A percentile compares a stretch with the other conserved stretches of the same genome.
Conservation (phyloP, 2,329 filamentous ascomycete species). For the Dothidotthia symphoricarpi region DNA sequence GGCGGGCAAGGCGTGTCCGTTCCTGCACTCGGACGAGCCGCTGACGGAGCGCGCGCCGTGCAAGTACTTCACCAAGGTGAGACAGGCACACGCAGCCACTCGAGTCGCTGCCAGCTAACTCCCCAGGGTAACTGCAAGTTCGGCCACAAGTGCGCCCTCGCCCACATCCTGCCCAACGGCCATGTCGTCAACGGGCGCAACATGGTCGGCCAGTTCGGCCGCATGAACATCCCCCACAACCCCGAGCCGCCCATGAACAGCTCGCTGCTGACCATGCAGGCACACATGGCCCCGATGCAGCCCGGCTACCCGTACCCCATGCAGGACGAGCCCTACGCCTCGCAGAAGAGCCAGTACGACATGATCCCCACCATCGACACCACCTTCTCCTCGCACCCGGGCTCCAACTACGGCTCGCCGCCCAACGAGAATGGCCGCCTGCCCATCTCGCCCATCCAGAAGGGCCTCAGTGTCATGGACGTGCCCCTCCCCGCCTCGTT, state of each 20-base stretch:
- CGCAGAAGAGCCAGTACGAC: conserved; percentile 45
- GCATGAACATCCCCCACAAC: conserved; percentile 64
- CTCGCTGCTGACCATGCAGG: conserved; percentile 64
- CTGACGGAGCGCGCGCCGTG: conserved; percentile 82
- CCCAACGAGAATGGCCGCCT: conserved; percentile 66
- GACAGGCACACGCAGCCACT: neutral
- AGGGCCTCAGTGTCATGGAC: conserved; percentile 84
- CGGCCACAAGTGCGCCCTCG: conserved; percentile 93
- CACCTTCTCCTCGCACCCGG: conserved; percentile 57
- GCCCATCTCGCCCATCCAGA: conserved; percentile 72
- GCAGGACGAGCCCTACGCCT: conserved; percentile 43
- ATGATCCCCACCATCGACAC: conserved; percentile 58
- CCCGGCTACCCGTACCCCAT: conserved; percentile 43
- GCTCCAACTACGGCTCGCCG: conserved; percentile 77
- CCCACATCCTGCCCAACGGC: conserved; percentile 92
- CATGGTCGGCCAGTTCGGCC: conserved; percentile 59
- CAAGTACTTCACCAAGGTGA: conserved; percentile 98
- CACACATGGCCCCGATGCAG: conserved; percentile 42
- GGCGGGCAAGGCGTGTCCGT: conserved; percentile 92
- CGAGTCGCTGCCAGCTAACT: neutral
- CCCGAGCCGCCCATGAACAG: conserved; percentile 73
- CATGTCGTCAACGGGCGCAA: conserved; percentile 75
- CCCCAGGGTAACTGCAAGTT: conserved; percentile 95
- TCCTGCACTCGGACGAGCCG: conserved; percentile 86
- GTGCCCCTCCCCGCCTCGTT: conserved; percentile 92